Conservation (phyloP, 148 eudicot genomes). For the Persicaria maculosa region DNA sequence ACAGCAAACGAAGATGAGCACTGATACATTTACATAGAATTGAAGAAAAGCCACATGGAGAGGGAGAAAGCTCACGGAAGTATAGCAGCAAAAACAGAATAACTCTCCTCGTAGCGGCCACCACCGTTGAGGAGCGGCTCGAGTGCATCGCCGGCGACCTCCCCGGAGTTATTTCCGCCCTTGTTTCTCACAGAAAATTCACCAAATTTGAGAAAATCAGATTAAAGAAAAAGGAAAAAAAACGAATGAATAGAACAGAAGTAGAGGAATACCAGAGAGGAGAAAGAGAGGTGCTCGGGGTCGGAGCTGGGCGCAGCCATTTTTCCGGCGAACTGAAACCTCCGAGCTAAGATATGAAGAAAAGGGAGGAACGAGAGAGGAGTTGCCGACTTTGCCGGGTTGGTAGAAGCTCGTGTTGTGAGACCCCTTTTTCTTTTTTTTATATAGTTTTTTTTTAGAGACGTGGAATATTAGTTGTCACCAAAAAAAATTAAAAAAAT, state of each 20-base stretch:
- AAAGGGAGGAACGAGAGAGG: no score
- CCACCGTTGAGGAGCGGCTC: conserved; percentile 42
- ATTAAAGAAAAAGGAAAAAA: conserved; percentile 8
- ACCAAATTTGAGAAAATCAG: neutral
- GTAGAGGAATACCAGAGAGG: conserved; percentile 26
- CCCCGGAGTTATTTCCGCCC: conserved; percentile 32
- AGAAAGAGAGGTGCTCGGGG: conserved; percentile 25
- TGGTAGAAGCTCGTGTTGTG: no score
- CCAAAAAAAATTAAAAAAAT: no score
- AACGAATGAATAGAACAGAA: neutral
- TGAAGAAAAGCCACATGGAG: neutral
- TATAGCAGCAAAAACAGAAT: conserved; percentile 42
- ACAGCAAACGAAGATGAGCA: neutral
- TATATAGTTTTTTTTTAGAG: no score
- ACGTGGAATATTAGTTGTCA: no score
- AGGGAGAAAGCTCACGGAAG: conserved; percentile 44
- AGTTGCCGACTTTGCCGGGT: no score
- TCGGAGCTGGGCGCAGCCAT: conserved; percentile 35
- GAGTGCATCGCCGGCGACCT: conserved; percentile 17
- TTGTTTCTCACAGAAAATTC: neutral
- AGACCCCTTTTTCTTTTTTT: no score
- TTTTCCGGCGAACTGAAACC: conserved; percentile 2
- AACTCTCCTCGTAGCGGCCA: conserved; percentile 30
- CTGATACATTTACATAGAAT: neutral
- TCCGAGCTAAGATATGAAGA: neutral